phyloP scores from a whole-genome alignment of 331 rosid genomes.

The Arachis monticola region DNA sequence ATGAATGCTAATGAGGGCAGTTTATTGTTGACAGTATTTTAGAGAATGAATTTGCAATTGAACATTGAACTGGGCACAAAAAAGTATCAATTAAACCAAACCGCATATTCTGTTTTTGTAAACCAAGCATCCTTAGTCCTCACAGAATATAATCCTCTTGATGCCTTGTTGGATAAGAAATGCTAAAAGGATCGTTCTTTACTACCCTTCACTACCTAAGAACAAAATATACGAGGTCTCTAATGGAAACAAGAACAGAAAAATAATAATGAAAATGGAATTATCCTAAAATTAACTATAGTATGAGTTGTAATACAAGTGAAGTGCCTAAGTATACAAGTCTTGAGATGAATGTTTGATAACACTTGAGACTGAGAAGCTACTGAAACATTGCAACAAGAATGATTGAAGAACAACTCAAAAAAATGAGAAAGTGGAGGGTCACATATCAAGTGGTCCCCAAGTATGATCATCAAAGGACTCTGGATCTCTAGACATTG shows the following conservation, averaged over 20 bases:
- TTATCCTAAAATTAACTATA: slow-evolving; percentile 4
- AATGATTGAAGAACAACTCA: background rate
- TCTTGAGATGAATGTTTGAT: slow-evolving; percentile 40
- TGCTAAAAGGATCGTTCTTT: background rate
- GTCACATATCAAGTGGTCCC: slow-evolving; percentile 84
- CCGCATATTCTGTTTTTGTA: background rate
- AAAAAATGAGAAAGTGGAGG: background rate
- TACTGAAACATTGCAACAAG: slow-evolving; percentile 3
- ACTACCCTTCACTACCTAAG: background rate
- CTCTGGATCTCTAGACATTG: slow-evolving; percentile 58
- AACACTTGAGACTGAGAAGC: slow-evolving; percentile 6
- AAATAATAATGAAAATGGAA: slow-evolving; percentile 8
- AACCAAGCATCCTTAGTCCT: background rate
- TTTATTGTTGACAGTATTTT: too few species aligned
- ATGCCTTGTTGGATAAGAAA: background rate
- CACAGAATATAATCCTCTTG: background rate
- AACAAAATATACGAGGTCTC: background rate
- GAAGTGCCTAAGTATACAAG: slow-evolving; percentile 25
- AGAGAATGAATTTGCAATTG: too few species aligned
- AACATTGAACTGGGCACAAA: too few species aligned
- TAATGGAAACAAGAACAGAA: slow-evolving; percentile 12
- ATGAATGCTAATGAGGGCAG: too few species aligned
- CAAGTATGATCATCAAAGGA: slow-evolving; percentile 64
- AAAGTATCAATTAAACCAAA: too few species aligned
- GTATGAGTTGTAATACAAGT: slow-evolving; percentile 3